Base-by-base conservation (phyloP, 2,329 filamentous ascomycete genomes). In the Incumbomyces delicatus region DNA sequence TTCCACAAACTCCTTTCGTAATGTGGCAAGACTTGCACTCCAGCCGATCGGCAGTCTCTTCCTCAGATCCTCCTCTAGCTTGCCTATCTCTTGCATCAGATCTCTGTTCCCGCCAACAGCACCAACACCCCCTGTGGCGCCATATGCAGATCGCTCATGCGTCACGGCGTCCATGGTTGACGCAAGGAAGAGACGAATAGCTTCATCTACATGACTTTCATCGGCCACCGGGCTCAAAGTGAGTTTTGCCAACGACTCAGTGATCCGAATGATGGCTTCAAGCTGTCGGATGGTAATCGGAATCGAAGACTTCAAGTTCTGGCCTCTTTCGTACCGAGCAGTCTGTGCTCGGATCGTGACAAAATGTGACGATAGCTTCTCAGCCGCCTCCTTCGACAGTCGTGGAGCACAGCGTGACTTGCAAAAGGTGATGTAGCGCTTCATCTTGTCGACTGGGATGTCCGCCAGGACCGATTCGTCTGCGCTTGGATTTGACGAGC, bases 151-250 rank as follows among this genome's bases (percentile, higher is more conserved):
- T 56, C 85, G 83, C 50, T 89, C 90, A 59, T 94, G 87, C 50
- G 87, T 90, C 47, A 96, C 88, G 6, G 92, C 92, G 61, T 98
- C 90, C 92, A 98, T 96, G 48, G 92, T 98, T 2, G 83, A 89
- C 54, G 89, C 92, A 27, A 98, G 72, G 81, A 98, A 98, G 13
- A 98, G 77, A 0, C 92, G 83, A 59, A 98, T 98, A 2, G 92
- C 92, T 69, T 98, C 92, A 60, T 98, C 90, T 44, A 98, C 92
- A 61, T 98, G 92, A 39, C 80, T 75, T 65, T 95, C 90, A 0
- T 85, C 89, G 2, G 90, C 92, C 35, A 95, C 75, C 2, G 89
- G 83, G 0, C 85, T 87, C 7, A 98, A 77, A 0, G 84, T 81
- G 36, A 98, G 73, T 65, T 98, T 98, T 47, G 92, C 92, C 2